These are phyloP conservation scores for Tanacetum coccineum DNA, from an alignment of 129 eudicot species.

Conservation along the genomic window DNA sequence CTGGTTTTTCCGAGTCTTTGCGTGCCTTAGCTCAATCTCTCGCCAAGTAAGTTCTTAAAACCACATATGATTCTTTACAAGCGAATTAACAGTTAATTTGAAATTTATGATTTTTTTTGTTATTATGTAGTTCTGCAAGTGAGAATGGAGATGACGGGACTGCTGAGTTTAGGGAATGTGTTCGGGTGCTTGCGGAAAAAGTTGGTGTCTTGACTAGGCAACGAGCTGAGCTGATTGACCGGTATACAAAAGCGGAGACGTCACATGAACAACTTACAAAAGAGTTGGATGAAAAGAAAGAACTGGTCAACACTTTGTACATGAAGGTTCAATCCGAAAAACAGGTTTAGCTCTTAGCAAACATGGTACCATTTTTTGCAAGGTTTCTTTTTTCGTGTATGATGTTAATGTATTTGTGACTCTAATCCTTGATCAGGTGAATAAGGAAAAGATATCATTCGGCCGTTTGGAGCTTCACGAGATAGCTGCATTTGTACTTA, in stretches of 20 bases:
- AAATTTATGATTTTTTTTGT: not conserved
- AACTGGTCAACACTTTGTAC: conserved; percentile 70
- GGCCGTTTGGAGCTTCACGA: conserved; percentile 85
- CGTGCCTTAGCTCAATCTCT: conserved; percentile 78
- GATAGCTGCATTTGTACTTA: conserved; percentile 84
- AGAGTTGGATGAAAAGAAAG: conserved; percentile 85
- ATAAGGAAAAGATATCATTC: conserved; percentile 88
- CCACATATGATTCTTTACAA: not conserved
- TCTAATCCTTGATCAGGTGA: conserved; percentile 42
- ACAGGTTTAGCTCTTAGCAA: conserved; percentile 46
- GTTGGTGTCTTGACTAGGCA: conserved; percentile 66
- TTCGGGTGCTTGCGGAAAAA: conserved; percentile 74
- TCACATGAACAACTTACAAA: conserved; percentile 57
- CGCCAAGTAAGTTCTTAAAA: conserved; percentile 47
- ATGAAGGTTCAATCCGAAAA: conserved; percentile 83
- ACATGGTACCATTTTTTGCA: too few species aligned
- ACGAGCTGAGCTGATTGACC: conserved; percentile 76
- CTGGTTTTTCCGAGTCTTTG: conserved; percentile 64
- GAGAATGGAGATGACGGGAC: conserved; percentile 72
- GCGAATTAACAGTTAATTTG: not conserved
- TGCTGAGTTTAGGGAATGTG: conserved; percentile 70
- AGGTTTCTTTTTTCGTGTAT: too few species aligned
- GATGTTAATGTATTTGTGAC: not conserved
- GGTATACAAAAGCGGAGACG: conserved; percentile 67
- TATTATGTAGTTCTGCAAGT: conserved; percentile 45